Base-by-base conservation (phyloP, 2,329 filamentous ascomycete species). In the Chrysoporthe puriensis region DNA sequence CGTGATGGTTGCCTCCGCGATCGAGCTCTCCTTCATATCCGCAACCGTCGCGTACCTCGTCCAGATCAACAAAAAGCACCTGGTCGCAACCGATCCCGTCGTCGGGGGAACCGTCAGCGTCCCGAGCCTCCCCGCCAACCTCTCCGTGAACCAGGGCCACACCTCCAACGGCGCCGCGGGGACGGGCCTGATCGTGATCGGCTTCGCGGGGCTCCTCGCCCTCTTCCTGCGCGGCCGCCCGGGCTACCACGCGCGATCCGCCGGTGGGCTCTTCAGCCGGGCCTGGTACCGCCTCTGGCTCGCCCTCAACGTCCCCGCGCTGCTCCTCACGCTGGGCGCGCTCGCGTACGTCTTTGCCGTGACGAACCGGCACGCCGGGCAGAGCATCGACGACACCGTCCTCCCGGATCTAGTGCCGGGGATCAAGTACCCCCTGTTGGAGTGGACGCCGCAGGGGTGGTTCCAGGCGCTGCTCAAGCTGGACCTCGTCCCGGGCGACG, bases 361-460 rank as follows among this genome's bases (percentile, higher is more conserved):
- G 32, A 78, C 76, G 2, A 71, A 72, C 42, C 64, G 64, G 26
- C 76, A 75, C 62, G 42, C 64, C 0, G 73, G 73, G 1, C 79
- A 80, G 71, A 67, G 42, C 21, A 79, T 81, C 62, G 72, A 79
- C 66, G 63, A 73, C 18, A 32, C 64, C 1, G 46, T 75, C 2
- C 79, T 76, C 0, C 58, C 63, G 14, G 32, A 56, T 1, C 62
- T 74, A 5, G 21, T 3, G 40, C 57, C 72, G n/a, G 71, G 73
- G 14, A 52, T 44, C 18, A 70, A 73, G 3, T 81, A 81, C 60
- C 73, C 74, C 0, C 62, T 74, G 9, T 70, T 73, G 54, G 52
- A 67, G 9, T 81, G 80, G 80, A 78, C 79, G 21, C 79, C 80
- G 21, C 77, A 80, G 70, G 78, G 73, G 69, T 81, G 80, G 79